Evolutionary conservation across 2,329 filamentous ascomycete species (phyloP).

Genomic region (Juglanconis oblonga): DNA sequence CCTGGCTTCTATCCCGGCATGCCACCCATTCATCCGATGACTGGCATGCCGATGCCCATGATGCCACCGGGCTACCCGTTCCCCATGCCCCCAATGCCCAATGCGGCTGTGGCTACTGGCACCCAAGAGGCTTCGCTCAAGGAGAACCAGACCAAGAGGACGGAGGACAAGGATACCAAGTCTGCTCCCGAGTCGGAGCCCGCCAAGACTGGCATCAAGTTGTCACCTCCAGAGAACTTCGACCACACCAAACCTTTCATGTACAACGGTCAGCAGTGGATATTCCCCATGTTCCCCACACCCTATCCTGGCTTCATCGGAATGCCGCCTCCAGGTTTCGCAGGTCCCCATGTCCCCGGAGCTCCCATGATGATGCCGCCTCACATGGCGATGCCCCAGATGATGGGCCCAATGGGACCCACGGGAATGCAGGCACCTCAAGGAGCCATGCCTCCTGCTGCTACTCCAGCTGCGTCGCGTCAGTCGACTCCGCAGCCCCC

Average conservation of each 20-base stretch:
- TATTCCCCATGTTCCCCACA: conserved; percentile 31
- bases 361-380: conserved; percentile 24
- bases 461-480: conserved; percentile 19
- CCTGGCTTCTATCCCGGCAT: conserved; percentile 28
- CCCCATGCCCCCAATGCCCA: conserved; percentile 13
- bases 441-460: conserved; percentile 1
- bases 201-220: conserved; percentile 31
- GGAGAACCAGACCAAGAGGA: conserved; percentile 27
- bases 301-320: conserved; percentile 21
- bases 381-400: conserved; percentile 20
- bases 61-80: conserved; percentile 27
- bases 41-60: conserved; percentile 40
- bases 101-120: conserved; percentile 7
- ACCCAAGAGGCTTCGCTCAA: conserved; percentile 18
- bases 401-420: conserved; percentile 15
- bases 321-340: conserved; percentile 15
- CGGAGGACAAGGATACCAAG: conserved; percentile 25
- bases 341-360: conserved; percentile 15
- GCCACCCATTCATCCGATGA: conserved; percentile 29
- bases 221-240: conserved; percentile 42
- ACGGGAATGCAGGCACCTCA: conserved; percentile 1
- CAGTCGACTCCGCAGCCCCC: conserved; percentile 22
- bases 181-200: conserved; percentile 11
- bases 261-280: conserved; percentile 44
- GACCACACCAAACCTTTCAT: conserved; percentile 44